These are phyloP conservation scores for Paramarasmius palmivorus DNA, from an alignment of 1,284 basidiomycete genomes.

Conservation along the genomic window DNA sequence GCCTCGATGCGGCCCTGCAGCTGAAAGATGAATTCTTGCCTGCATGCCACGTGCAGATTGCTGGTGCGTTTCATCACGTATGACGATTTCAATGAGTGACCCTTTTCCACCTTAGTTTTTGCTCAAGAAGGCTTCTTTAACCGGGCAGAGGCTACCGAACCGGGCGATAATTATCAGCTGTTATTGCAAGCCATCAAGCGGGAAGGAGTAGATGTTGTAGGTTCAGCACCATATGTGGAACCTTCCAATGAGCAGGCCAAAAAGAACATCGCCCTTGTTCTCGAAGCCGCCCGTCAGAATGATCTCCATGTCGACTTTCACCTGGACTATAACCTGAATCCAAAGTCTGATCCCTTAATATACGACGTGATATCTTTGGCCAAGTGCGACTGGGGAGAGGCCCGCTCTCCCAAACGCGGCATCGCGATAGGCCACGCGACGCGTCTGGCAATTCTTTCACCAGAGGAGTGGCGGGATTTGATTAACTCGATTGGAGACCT, in stretches of 20 bases:
- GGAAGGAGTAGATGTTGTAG: slow-evolving; percentile 47
- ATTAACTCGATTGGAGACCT: slow-evolving; percentile 34
- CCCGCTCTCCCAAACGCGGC: slow-evolving; percentile 21
- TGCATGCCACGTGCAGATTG: slow-evolving; percentile 56
- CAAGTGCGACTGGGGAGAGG: slow-evolving; percentile 12
- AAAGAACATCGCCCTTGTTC: slow-evolving; percentile 53
- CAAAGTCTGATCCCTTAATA: slow-evolving; percentile 49
- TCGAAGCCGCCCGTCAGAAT: slow-evolving; percentile 43
- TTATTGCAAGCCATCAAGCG: slow-evolving; percentile 38
- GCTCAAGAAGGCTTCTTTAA: slow-evolving; percentile 62
- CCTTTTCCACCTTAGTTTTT: slow-evolving; percentile 42
- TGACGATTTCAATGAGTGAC: not conserved
- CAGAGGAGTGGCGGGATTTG: slow-evolving; percentile 44
- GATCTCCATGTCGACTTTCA: slow-evolving; percentile 59
- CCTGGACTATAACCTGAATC: slow-evolving; percentile 64
- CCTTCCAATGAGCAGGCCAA: slow-evolving; percentile 44
- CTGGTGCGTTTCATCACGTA: slow-evolving; percentile 36
- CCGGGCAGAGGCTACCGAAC: slow-evolving; percentile 28
- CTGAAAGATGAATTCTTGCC: slow-evolving; percentile 45
- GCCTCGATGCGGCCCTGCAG: slow-evolving; percentile 49
- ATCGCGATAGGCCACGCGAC: slow-evolving; percentile 65
- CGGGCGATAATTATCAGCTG: slow-evolving; percentile 45
- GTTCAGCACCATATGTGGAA: slow-evolving; percentile 68
- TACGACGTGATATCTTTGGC: slow-evolving; percentile 50
- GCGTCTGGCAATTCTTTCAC: slow-evolving; percentile 51